Conservation (phyloP, 2,329 filamentous ascomycete genomes). For the Penicillium sp. region DNA sequence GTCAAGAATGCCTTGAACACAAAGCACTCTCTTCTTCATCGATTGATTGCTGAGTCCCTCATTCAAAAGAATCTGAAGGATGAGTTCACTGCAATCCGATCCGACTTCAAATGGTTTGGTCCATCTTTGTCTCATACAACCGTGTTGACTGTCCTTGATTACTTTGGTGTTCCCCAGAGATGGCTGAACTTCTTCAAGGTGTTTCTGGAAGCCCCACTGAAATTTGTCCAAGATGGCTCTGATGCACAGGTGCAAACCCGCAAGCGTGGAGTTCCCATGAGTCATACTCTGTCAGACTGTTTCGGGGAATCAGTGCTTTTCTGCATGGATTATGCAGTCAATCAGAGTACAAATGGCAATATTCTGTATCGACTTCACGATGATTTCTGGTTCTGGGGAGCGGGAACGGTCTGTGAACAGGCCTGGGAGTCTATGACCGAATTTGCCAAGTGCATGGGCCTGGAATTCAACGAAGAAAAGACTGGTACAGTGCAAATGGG, state of each 20-base stretch:
- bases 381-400: conserved; percentile 70
- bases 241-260: conserved; percentile 50
- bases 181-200: conserved; percentile 65
- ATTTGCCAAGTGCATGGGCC: conserved; percentile 61
- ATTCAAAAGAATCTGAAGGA: conserved; percentile 54
- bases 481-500: conserved; percentile 56
- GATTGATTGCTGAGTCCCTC: conserved; percentile 60
- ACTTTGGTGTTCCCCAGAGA: conserved; percentile 60
- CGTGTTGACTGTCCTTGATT: conserved; percentile 60
- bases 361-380: conserved; percentile 67
- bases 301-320: conserved; percentile 67
- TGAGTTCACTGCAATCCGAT: conserved; percentile 59
- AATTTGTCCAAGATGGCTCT: conserved; percentile 59
- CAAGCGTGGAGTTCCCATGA: conserved; percentile 63
- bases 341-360: conserved; percentile 58
- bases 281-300: conserved; percentile 62
- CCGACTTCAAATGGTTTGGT: conserved; percentile 64
- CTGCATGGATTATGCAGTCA: conserved; percentile 68
- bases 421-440: conserved; percentile 64
- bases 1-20: conserved; percentile 51
- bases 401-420: conserved; percentile 56
- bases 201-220: conserved; percentile 64
- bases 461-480: conserved; percentile 63
- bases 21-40: conserved; percentile 62
- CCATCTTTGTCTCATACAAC: conserved; percentile 64